A percentile compares a stretch with the other conserved stretches of the same genome.
These are phyloP conservation scores for Pythium coloratum DNA, from an alignment of 352 stramenopile species.

Conservation along the genomic window DNA sequence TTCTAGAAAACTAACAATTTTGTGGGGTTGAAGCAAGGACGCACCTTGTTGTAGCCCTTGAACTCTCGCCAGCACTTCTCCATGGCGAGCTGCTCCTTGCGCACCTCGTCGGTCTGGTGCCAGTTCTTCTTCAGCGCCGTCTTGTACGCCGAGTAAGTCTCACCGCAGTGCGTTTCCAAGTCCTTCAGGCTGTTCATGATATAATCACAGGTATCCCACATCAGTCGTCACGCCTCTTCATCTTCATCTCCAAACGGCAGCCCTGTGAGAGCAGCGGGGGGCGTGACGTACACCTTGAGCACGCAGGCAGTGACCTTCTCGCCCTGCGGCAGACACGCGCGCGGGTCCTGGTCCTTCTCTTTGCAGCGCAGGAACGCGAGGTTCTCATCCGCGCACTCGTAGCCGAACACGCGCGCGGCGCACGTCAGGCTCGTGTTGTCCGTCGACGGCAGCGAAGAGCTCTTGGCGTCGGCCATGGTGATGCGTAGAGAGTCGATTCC, in stretches of 20 bases:
- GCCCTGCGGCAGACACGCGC: constrained; percentile 76
- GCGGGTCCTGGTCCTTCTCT: constrained; percentile 76
- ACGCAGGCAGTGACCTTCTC: constrained; percentile 88
- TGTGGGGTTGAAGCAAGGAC: neutral
- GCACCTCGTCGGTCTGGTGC: constrained; percentile 82
- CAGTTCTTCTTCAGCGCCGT: constrained; percentile 88
- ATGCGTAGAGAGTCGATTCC: constrained; percentile 16
- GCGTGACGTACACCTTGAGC: constrained; percentile 75
- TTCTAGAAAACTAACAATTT: constrained; percentile 18
- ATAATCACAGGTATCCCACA: neutral
- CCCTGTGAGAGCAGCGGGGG: neutral
- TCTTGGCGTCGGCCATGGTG: constrained; percentile 52
- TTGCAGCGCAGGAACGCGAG: constrained; percentile 88
- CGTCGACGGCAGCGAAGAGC: constrained; percentile 65
- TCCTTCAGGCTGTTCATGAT: constrained; percentile 54
- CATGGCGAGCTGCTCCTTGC: constrained; percentile 85
- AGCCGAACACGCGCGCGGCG: constrained; percentile 76
- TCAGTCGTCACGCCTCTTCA: neutral
- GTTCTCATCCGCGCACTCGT: constrained; percentile 84
- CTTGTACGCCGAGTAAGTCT: constrained; percentile 87
- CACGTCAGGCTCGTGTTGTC: constrained; percentile 89
- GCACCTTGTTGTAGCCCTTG: constrained; percentile 56
- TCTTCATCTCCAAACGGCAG: neutral
- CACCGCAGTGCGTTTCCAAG: constrained; percentile 81
- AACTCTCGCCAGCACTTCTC: constrained; percentile 84